Conservation (phyloP, 345 rosid species). For the Salix caprea region DNA sequence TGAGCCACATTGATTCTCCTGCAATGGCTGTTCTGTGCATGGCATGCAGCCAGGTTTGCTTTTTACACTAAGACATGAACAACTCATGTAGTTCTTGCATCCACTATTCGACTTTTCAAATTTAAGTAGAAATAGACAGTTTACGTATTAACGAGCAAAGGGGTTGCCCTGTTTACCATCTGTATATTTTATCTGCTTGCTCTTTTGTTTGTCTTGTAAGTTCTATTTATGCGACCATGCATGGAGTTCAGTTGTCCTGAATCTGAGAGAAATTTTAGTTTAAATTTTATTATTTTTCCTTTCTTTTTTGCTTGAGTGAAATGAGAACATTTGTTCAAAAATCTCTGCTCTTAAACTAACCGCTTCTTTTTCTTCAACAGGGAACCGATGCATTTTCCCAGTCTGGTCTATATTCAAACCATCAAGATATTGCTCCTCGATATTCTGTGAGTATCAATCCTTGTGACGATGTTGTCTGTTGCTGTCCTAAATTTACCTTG, state of each 20-base stretch:
- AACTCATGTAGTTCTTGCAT: neutral
- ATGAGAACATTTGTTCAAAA: neutral
- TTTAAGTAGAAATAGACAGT: neutral
- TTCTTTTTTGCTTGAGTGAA: neutral
- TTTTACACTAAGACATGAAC: neutral
- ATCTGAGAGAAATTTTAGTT: neutral
- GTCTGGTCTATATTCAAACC: conserved; percentile 89
- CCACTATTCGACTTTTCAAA: neutral
- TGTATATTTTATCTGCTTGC: neutral
- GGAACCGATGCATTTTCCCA: conserved; percentile 96
- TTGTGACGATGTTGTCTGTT: neutral
- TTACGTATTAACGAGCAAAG: neutral
- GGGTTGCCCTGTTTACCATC: neutral
- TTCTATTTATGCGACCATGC: neutral
- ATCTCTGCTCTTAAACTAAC: neutral
- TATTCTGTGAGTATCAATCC: conserved; percentile 63
- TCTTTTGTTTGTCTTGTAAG: neutral
- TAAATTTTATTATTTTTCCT: neutral
- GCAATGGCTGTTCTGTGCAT: conserved; percentile 75
- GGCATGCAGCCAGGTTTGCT: conserved; percentile 87
- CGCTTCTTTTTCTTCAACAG: conserved; percentile 17
- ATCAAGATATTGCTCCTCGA: conserved; percentile 95
- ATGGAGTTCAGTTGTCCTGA: neutral
- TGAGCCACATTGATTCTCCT: conserved; percentile 87
- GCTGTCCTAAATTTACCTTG: conserved; percentile 4